phyloP scores from a whole-genome alignment of 2,329 filamentous ascomycete species.

The Scedosporium apiospermum region DNA sequence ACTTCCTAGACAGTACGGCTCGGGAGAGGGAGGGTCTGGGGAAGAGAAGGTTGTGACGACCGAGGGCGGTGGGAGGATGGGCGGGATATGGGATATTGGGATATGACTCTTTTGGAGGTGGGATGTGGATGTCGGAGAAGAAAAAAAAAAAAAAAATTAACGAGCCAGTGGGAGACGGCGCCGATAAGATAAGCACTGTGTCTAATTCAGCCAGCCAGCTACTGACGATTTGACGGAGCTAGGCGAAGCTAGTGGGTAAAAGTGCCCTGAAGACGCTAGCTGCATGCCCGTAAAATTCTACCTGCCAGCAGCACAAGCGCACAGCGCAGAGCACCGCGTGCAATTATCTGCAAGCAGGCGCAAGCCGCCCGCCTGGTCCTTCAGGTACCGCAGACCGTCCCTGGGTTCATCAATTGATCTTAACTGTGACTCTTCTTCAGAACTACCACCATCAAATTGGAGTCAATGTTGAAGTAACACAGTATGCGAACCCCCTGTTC shows the following conservation, averaged over 20 bases:
- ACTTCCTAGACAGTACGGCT: neutral
- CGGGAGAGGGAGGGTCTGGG: neutral
- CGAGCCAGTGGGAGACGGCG: slow-evolving; percentile 1
- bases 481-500: too few species aligned
- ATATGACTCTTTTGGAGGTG: slow-evolving; percentile 12
- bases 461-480: too few species aligned
- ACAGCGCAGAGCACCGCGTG: too few species aligned
- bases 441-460: too few species aligned
- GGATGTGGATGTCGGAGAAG: slow-evolving; percentile 9
- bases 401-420: too few species aligned
- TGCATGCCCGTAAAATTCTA: too few species aligned
- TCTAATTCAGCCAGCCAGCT: neutral
- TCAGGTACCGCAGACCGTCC: too few species aligned
- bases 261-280: too few species aligned
- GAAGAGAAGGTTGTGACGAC: neutral
- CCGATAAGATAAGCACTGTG: slow-evolving; percentile 8
- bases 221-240: neutral
- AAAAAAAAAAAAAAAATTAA: slow-evolving; percentile 9
- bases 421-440: too few species aligned
- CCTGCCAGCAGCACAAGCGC: too few species aligned
- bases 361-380: too few species aligned
- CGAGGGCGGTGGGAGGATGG: neutral
- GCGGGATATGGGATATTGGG: neutral
- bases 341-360: too few species aligned
- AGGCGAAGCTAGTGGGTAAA: neutral